Conservation (phyloP, 2,329 filamentous ascomycete genomes). For the Colletotrichum truncatum region DNA sequence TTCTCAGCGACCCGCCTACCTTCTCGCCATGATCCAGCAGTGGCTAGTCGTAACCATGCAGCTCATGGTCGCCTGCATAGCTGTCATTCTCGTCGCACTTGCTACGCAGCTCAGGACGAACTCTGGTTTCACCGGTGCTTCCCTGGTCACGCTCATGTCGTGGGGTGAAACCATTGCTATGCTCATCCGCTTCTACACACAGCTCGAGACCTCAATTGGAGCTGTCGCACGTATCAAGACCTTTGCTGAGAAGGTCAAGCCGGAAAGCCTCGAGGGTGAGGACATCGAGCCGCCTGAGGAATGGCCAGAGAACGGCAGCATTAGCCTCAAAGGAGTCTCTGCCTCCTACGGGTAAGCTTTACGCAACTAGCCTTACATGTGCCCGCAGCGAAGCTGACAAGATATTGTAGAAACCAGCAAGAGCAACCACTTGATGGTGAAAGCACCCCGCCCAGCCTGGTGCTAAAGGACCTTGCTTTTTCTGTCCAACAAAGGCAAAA, state of each 20-base stretch:
- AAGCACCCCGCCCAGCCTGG: conserved; percentile 6
- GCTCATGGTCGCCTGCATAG: conserved; percentile 55
- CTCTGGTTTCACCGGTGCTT: conserved; percentile 43
- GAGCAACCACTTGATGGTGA: neutral
- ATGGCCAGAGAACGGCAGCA: conserved; percentile 31
- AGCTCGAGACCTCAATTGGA: conserved; percentile 35
- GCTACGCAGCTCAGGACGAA: conserved; percentile 48
- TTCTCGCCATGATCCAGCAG: conserved; percentile 62
- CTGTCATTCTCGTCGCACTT: conserved; percentile 55
- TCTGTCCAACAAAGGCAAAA: conserved; percentile 30
- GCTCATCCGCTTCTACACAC: conserved; percentile 42
- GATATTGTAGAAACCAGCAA: conserved; percentile 3
- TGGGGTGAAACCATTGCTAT: conserved; percentile 38
- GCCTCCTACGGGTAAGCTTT: conserved; percentile 26
- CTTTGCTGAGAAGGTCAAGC: conserved; percentile 29
- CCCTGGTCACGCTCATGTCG: conserved; percentile 43
- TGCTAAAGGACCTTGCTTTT: conserved; percentile 24
- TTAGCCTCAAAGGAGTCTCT: conserved; percentile 31
- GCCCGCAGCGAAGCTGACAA: neutral
- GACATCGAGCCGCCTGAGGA: conserved; percentile 9
- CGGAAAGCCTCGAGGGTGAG: conserved; percentile 27
- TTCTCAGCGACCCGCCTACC: conserved; percentile 63
- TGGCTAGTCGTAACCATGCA: conserved; percentile 63
- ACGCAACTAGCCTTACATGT: accelerated
- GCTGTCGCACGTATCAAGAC: conserved; percentile 32